These are phyloP conservation scores for Chaetomium fimeti DNA, from an alignment of 495 filamentous ascomycete species.

Conservation along the genomic window DNA sequence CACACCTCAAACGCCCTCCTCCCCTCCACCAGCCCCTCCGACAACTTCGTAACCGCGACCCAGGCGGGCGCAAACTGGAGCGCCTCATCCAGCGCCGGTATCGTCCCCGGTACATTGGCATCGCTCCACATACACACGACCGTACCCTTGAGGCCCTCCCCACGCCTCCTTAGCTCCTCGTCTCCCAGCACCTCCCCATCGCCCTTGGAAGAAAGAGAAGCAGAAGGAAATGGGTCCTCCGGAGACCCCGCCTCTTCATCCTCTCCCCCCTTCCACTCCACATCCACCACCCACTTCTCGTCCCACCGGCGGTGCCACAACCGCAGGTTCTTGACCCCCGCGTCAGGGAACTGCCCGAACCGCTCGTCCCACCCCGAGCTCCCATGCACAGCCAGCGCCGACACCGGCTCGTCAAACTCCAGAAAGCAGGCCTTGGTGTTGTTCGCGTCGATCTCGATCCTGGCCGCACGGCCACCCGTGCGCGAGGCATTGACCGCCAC, in stretches of 20 bases:
- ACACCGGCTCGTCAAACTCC: constrained; percentile 33
- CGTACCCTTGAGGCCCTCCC: constrained; percentile 57
- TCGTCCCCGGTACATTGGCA: constrained; percentile 64
- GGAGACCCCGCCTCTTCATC: neutral
- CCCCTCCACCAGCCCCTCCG: constrained; percentile 81
- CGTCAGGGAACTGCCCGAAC: constrained; percentile 63
- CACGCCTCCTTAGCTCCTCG: constrained; percentile 31
- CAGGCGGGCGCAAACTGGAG: constrained; percentile 72
- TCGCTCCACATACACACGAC: constrained; percentile 89
- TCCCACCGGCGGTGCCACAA: constrained; percentile 68
- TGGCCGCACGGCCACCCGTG: constrained; percentile 21
- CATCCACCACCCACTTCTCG: constrained; percentile 69
- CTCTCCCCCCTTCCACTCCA: constrained; percentile 57
- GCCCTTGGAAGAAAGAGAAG: constrained; percentile 18
- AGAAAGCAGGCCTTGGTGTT: constrained; percentile 41
- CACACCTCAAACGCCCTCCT: constrained; percentile 43
- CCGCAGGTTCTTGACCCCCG: constrained; percentile 40
- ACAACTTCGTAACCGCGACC: constrained; percentile 70
- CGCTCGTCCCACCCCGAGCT: constrained; percentile 61
- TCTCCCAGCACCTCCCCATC: constrained; percentile 28
- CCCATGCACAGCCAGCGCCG: constrained; percentile 30
- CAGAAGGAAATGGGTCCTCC: constrained; percentile 17
- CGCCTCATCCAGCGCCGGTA: constrained; percentile 86
- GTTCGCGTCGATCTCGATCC: constrained; percentile 30
- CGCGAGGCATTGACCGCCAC: constrained; percentile 33